Conservation (phyloP, 2,329 filamentous ascomycete genomes). For the Xylaria hypoxylon region DNA sequence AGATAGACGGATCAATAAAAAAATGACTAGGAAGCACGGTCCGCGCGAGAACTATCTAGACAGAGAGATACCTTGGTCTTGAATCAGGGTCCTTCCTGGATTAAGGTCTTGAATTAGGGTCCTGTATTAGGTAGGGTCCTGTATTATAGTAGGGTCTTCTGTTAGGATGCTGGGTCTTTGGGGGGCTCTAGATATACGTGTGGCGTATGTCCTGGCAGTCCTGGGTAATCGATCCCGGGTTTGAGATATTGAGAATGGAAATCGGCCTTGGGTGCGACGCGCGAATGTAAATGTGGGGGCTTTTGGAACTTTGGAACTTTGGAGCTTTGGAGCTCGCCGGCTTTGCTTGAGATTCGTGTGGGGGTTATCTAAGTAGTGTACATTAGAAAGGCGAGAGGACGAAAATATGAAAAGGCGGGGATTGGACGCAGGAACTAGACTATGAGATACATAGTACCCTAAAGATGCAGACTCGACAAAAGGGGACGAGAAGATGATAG, state of each 20-base stretch:
- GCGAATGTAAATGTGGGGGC: slow-evolving; percentile 13
- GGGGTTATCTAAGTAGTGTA: not conserved
- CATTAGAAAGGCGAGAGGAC: too few species aligned
- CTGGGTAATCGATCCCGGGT: slow-evolving; percentile 19
- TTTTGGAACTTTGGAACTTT: slow-evolving; percentile 2
- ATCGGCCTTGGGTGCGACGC: slow-evolving; percentile 16
- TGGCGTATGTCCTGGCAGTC: not conserved
- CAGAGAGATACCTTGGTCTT: not conserved
- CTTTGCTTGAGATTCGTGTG: not conserved
- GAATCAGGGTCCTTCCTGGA: slow-evolving; percentile 1
- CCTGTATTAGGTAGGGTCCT: not conserved
- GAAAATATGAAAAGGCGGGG: not conserved
- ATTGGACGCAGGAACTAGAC: not conserved
- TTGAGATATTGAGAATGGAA: slow-evolving; percentile 23
- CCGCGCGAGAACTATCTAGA: slow-evolving; percentile 7
- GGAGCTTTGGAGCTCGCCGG: slow-evolving; percentile 1
- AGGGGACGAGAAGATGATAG: slow-evolving; percentile 22
- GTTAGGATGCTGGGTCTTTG: not conserved
- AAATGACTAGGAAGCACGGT: slow-evolving; percentile 20
- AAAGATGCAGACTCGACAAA: slow-evolving; percentile 13
- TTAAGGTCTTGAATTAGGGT: not conserved
- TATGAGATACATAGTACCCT: not conserved
- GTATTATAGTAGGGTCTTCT: too few species aligned
- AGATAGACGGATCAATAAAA: not conserved
- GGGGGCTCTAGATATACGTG: not conserved